Conservation (phyloP, 176 grass and related monocot genomes). For the Themeda triandra region DNA sequence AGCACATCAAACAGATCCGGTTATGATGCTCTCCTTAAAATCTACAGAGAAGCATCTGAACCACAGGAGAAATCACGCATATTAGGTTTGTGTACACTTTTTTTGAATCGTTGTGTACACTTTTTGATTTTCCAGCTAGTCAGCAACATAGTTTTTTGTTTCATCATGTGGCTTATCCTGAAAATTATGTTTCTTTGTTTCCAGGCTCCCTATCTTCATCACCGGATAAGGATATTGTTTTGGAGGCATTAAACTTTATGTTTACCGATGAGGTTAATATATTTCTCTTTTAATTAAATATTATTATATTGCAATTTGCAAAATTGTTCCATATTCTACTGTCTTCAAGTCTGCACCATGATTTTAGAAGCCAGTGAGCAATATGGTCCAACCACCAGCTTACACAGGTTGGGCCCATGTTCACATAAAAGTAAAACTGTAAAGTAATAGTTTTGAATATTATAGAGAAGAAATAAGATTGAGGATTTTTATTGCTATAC, state of each 20-base stretch:
- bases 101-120: not conserved
- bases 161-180: not conserved
- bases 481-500: not conserved
- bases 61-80: slow-evolving; percentile 69
- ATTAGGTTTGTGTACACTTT: slow-evolving; percentile 44
- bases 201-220: slow-evolving; percentile 55
- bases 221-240: slow-evolving; percentile 66
- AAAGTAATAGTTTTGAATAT: not conserved
- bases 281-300: not conserved
- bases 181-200: slow-evolving; percentile 32
- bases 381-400: not conserved
- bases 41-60: slow-evolving; percentile 68
- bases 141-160: not conserved
- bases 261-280: slow-evolving; percentile 66
- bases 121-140: not conserved
- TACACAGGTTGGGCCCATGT: not conserved
- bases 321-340: not conserved
- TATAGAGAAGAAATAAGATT: not conserved
- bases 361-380: not conserved
- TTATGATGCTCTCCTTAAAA: slow-evolving; percentile 70
- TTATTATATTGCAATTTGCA: not conserved
- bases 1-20: slow-evolving; percentile 52
- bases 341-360: not conserved
- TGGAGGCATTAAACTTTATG: slow-evolving; percentile 70
- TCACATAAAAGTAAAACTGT: not conserved